Conservation (phyloP, 495 filamentous ascomycete species). For the Ramalina intermedia region DNA sequence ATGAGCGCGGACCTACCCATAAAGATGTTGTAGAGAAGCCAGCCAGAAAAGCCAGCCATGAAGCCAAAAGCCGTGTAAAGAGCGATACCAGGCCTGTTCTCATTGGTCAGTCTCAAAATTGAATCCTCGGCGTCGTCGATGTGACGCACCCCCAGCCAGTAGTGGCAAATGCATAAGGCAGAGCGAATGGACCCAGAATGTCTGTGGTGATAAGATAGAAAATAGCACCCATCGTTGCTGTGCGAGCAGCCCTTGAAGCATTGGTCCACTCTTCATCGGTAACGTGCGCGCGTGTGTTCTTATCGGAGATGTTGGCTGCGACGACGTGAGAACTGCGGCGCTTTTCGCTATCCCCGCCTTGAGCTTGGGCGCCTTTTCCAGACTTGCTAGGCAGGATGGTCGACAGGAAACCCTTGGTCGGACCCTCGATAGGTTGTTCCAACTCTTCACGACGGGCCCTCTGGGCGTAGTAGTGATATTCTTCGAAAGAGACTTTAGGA, state of each 20-base stretch:
- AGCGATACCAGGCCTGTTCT: conserved; percentile 16
- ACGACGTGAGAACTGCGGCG: neutral
- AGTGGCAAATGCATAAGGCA: conserved; percentile 22
- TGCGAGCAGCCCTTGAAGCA: conserved; percentile 29
- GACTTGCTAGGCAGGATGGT: conserved; percentile 5
- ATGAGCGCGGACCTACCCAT: conserved; percentile 36
- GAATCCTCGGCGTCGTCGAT: neutral
- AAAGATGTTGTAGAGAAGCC: conserved; percentile 42
- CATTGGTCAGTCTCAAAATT: neutral
- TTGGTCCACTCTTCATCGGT: conserved; percentile 33
- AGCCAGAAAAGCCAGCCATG: conserved; percentile 34
- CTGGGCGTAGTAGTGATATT: conserved; percentile 25
- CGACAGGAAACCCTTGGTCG: conserved; percentile 1
- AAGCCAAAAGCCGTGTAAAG: conserved; percentile 23
- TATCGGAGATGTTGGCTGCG: neutral
- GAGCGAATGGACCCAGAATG: conserved; percentile 43
- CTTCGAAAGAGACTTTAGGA: conserved; percentile 22
- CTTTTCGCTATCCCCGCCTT: neutral
- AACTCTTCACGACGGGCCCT: conserved; percentile 6
- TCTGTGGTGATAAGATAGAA: conserved; percentile 49
- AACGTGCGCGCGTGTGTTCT: conserved; percentile 7
- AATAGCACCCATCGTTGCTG: conserved; percentile 30
- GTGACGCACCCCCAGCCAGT: conserved; percentile 18
- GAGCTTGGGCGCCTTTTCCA: neutral
- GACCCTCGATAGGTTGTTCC: neutral